Base-by-base conservation (phyloP, 768 basidiomycete species). In the Lyophyllum semitale region DNA sequence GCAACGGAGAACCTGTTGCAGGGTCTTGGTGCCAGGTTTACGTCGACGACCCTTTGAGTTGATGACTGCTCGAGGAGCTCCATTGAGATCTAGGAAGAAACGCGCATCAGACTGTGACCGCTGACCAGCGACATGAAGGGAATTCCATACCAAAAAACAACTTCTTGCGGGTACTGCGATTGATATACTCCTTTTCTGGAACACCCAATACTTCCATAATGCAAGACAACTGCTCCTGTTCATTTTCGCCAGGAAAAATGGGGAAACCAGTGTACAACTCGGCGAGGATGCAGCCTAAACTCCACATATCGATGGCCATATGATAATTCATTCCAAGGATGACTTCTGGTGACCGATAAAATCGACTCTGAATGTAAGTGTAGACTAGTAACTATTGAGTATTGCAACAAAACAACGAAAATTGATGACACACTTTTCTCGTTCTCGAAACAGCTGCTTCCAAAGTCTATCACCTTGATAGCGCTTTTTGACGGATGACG, bases 241-340 rank as follows among this genome's bases (percentile, higher is more conserved):
- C 96, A 66, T 98, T 98, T 73, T 99, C 97, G 23, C 97, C 97
- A 0, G 97, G 97, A 73, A 99, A 99, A 63, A 99, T 95, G 1
- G 97, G 97, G 71, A 93, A 97, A 0, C 97, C 97, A 11, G 96
- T 98, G 71, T 91, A 96, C 40, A 99, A 76, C 71, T 99, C 97
- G 15, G 97, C 97, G 50, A 99, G 77, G 59, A 99, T 99, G 66
- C 97, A 99, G 33, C 97, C 97, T 62, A 99, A 72, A 77, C 94
- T 96, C 97, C 97, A 99, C 95, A 99, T 99, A 69, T 98, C 94
- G 59, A 95, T 96, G 30, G 92, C 95, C 94, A 97, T 98, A 68
- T 96, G 93, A 70, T 99, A 99, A 70, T 95, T 97, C 90, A 96
- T 93, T 50, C 97, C 97, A 35, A 99, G 84, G 53, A 99, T 99